Conservation (phyloP, 345 rosid genomes). For the Populus pruinosa region DNA sequence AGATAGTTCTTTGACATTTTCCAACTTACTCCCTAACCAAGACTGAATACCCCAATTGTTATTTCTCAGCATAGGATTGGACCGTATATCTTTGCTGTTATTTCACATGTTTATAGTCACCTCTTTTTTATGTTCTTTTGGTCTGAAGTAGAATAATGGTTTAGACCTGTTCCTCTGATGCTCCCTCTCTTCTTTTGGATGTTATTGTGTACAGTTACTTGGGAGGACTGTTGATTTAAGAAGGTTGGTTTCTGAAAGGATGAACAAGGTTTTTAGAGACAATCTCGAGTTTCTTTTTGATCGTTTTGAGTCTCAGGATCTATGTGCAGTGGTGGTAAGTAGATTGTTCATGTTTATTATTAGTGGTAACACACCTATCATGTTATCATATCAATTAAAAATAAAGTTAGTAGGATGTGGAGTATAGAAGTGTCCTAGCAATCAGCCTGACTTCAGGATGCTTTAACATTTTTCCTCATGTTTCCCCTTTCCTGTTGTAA, state of each 20-base stretch:
- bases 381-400: not conserved
- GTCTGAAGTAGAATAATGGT: not conserved
- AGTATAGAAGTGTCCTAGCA: not conserved
- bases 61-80: not conserved
- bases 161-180: not conserved
- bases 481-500: not conserved
- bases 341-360: slow-evolving; percentile 9
- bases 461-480: not conserved
- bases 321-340: slow-evolving; percentile 88
- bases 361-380: not conserved
- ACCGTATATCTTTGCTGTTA: not conserved
- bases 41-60: not conserved
- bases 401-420: not conserved
- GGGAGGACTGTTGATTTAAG: slow-evolving; percentile 92
- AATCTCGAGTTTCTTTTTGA: slow-evolving; percentile 94
- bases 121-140: not conserved
- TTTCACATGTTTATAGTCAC: not conserved
- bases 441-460: not conserved
- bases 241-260: slow-evolving; percentile 78
- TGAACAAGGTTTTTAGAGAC: slow-evolving; percentile 94
- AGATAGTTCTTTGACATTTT: not conserved
- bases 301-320: slow-evolving; percentile 92
- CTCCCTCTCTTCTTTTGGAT: not conserved
- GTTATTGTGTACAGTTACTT: slow-evolving; percentile 55
- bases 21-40: not conserved